Base-by-base conservation (phyloP, 2,329 filamentous ascomycete genomes). In the Xylaria sp. region DNA sequence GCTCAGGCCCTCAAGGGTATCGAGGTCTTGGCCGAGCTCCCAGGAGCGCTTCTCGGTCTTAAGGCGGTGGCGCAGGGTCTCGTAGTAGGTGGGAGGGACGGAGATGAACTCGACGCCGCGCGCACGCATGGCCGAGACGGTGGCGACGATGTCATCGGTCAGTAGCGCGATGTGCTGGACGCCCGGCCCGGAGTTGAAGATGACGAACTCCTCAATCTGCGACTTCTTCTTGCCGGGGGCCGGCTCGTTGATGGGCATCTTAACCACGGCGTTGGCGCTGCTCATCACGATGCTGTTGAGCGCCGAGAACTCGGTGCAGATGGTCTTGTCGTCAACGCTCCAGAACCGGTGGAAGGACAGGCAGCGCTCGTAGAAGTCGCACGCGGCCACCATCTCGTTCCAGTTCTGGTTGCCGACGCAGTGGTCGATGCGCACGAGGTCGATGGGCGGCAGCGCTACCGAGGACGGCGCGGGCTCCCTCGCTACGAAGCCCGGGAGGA, bases 171-270 rank as follows among this genome's bases (percentile, higher is more conserved):
- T 96, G 82, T 98, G 95, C 83, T 98, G 95, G 0, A 98, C 93
- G 55, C 95, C 95, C 0, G 94, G 85, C 0, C 95, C 95, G 59
- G 91, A 89, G 84, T 97, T 97, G 85, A 96, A 98, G 78, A 93
- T 86, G 73, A 98, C 90, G 78, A 91, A 94, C 83, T 98, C 95
- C 80, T 98, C 94, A 74, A 98, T 98, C 82, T 98, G 95, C 11
- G 90, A 93, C 81, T 93, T 93, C 82, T 93, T 95, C 84, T 96
- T 96, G 67, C 94, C 95, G 1, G 88, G 84, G 0, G 95, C 95
- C 1, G 95, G 95, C 83, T 98, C 94, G 84, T 98, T 98, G 87
- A 98, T 97, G 76, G 95, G 95, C 94, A 98, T 98, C 84, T 98
- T 98, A 81, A 98, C 93, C 4, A 92, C 80, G 66, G 95, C 92